phyloP scores from a whole-genome alignment of 768 basidiomycete species.

The Boletus sensibilis region DNA sequence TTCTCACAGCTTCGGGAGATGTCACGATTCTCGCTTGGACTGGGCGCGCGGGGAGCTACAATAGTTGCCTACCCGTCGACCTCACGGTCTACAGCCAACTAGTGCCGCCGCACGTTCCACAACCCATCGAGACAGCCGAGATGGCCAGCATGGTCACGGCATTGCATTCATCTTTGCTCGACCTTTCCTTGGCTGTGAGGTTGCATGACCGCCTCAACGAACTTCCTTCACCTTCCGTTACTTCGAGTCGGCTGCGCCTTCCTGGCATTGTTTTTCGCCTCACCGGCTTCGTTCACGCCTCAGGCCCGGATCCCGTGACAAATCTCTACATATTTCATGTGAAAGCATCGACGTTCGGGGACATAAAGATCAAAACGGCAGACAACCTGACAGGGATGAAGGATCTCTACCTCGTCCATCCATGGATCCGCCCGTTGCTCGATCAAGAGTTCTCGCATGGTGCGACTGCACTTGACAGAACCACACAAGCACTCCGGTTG shows the following conservation, averaged over 20 bases:
- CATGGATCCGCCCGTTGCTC: too few relatives aligned
- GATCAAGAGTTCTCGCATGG: too few relatives aligned
- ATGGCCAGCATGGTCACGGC: not conserved
- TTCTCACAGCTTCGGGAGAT: slow-evolving; percentile 1
- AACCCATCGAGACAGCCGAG: not conserved
- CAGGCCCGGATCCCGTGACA: not conserved
- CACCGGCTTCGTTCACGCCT: not conserved
- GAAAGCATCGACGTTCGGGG: too few relatives aligned
- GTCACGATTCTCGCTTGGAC: slow-evolving; percentile 1
- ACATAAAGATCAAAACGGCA: too few relatives aligned
- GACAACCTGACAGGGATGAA: too few relatives aligned
- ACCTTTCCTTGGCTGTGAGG: not conserved
- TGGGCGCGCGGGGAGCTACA: not conserved
- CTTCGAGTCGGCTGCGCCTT: not conserved
- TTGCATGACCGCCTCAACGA: not conserved
- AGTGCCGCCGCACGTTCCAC: not conserved
- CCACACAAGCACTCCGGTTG: not conserved
- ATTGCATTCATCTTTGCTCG: not conserved
- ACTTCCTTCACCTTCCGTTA: not conserved
- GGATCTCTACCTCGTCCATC: too few relatives aligned
- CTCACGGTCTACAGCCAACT: slow-evolving; percentile 1
- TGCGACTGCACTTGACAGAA: too few relatives aligned
- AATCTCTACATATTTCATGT: too few relatives aligned
- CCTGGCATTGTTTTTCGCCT: not conserved
- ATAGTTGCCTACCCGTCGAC: slow-evolving; percentile 8